Evolutionary conservation across 2,329 filamentous ascomycete genomes (phyloP), one percentile per base, ranked within the genome.

Genomic region (Monascus ruber): DNA sequence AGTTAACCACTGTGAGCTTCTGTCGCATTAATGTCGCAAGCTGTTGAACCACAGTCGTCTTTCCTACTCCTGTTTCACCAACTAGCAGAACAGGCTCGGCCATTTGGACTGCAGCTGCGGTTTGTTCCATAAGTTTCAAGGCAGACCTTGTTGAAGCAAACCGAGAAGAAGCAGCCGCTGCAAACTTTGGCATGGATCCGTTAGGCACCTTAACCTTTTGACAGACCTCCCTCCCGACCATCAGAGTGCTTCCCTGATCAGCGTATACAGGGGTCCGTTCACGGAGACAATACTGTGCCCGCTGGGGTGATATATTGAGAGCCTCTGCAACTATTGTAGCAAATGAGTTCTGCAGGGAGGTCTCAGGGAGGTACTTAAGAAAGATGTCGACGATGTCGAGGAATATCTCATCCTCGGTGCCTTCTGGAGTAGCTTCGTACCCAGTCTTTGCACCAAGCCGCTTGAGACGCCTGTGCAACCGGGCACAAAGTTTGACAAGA

Each of bases 21-120:
- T 87, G 83, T 1, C 88, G 85, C 26, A 95, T 72, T 3, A 82
- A 75, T 42, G 83, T 80, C 0, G 91, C 87, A 40, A 99, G 70
- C 56, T 95, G 87, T 59, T 99, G 91, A 9, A 98, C 81, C 25
- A 91, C 84, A 0, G 91, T 94, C 0, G 91, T 99, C 65, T 99
- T 99, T 52, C 91, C 91, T 37, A 94, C 95, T 68, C 91, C 91
- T 5, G 91, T 99, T 66, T 99, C 91, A 56, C 91, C 91, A n/a
- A 99, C 91, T 26, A 99, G 76, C 11, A 99, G 68, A 1, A 94
- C 76, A 4, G 93, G 87, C 54, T 99, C 91, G n/a, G 77, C 76
- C 52, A 87, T 76, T 45, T 83, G 79, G 5, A 95, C 77, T 1
- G 87, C 83, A 31, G 85, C 80, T 1, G 85, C 79, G 40, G 96